These are phyloP conservation scores for Allium cepa DNA, from an alignment of 106 monocot genomes.

Conservation along the genomic window DNA sequence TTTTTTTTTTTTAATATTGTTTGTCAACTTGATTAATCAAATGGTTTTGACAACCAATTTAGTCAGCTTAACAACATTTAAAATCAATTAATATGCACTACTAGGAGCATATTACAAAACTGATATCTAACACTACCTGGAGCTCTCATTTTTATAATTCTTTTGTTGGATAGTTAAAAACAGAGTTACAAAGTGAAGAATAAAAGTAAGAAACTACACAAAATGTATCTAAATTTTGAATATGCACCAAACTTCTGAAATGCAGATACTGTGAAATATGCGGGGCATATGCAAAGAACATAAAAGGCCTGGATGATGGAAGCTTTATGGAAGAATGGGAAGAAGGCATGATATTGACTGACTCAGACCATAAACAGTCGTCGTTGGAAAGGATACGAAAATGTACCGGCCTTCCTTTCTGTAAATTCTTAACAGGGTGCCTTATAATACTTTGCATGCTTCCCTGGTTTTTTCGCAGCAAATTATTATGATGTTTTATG, in stretches of 20 bases:
- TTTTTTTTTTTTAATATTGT: too few species aligned
- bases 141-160: too few species aligned
- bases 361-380: background rate
- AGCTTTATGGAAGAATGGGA: constrained; percentile 1
- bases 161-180: too few species aligned
- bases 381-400: constrained; percentile 21
- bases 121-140: too few species aligned
- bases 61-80: too few species aligned
- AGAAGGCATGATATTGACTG: background rate
- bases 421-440: constrained; percentile 62
- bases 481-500: constrained; percentile 37
- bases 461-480: constrained; percentile 68
- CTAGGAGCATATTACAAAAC: too few species aligned
- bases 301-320: background rate
- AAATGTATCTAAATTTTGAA: too few species aligned
- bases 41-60: too few species aligned
- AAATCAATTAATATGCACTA: too few species aligned
- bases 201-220: too few species aligned
- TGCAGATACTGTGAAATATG: constrained; percentile 3
- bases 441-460: constrained; percentile 63
- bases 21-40: too few species aligned
- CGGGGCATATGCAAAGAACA: background rate
- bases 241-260: background rate
- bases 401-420: constrained; percentile 43
- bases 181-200: too few species aligned